phyloP scores from a whole-genome alignment of 2,329 filamentous ascomycete species.

The Trichoderma endophyticum region DNA sequence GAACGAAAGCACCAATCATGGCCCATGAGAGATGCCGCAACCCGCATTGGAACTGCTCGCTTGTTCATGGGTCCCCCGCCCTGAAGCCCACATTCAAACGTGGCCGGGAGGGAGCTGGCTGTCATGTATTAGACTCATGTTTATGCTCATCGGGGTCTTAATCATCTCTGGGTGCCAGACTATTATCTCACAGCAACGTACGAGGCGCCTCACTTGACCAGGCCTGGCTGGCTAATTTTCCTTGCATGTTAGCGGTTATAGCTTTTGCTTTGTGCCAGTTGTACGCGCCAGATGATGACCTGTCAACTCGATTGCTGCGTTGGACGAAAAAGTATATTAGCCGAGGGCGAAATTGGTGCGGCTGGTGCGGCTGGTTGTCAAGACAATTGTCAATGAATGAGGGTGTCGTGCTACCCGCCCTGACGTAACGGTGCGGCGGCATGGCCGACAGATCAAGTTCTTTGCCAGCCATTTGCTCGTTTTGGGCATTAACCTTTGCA shows the following conservation, averaged over 20 bases:
- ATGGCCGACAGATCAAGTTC: background rate
- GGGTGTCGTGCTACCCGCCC: background rate
- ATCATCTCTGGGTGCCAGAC: background rate
- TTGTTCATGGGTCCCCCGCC: background rate
- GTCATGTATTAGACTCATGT: background rate
- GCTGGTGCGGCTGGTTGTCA: conserved; percentile 15
- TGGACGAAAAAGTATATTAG: conserved; percentile 10
- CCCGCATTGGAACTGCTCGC: background rate
- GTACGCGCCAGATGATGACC: conserved; percentile 1
- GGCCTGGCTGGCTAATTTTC: background rate
- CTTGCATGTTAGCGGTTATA: background rate
- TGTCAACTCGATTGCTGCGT: background rate
- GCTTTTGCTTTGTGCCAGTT: background rate
- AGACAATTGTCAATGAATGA: background rate
- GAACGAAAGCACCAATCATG: background rate
- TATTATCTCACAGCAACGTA: background rate
- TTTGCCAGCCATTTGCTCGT: background rate
- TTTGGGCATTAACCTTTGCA: background rate
- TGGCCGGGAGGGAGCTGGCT: background rate
- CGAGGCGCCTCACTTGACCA: background rate
- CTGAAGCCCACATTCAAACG: background rate
- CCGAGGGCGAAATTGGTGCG: conserved; percentile 2
- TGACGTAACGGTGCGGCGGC: conserved; percentile 1
- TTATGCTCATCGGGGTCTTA: background rate
- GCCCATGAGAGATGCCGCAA: background rate